A percentile compares a stretch with the other conserved stretches of the same genome.
Conservation (phyloP, 768 basidiomycete species). For the Russula abietina region DNA sequence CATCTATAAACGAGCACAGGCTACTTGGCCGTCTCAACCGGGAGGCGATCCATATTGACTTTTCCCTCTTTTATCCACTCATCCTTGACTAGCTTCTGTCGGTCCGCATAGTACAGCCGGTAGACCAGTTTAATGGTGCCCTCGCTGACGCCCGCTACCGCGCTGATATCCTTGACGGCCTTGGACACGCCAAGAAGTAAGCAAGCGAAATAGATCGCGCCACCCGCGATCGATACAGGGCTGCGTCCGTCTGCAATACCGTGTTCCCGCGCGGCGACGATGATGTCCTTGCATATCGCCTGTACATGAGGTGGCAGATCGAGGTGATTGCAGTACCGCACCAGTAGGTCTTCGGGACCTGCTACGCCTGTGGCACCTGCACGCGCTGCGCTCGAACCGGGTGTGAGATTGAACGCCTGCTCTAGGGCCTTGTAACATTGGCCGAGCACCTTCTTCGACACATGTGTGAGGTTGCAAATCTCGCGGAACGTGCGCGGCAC, state of each 20-base stretch:
- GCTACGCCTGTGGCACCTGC: conserved; percentile 36
- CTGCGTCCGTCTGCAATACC: conserved; percentile 91
- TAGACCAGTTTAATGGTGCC: conserved; percentile 92
- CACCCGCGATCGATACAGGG: conserved; percentile 98
- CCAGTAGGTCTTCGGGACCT: conserved; percentile 80
- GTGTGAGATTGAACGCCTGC: conserved; percentile 80
- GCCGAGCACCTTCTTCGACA: conserved; percentile 92
- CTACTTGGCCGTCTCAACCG: conserved; percentile 29
- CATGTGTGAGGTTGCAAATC: conserved; percentile 88
- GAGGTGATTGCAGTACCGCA: conserved; percentile 92
- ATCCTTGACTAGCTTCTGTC: conserved; percentile 74
- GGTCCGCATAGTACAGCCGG: conserved; percentile 65
- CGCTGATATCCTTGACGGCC: conserved; percentile 77
- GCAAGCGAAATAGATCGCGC: conserved; percentile 91
- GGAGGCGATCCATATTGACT: conserved; percentile 44
- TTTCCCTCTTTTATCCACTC: conserved; percentile 81
- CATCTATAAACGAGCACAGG: not conserved
- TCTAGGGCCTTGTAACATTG: conserved; percentile 89
- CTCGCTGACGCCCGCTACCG: conserved; percentile 91
- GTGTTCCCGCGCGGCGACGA: conserved; percentile 68
- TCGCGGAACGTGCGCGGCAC: conserved; percentile 96
- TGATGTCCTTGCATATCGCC: conserved; percentile 77
- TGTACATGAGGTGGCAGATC: conserved; percentile 80
- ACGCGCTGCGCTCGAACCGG: conserved; percentile 58
- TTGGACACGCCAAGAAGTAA: conserved; percentile 70